phyloP scores from a whole-genome alignment of 768 basidiomycete genomes.

The Epithele typhae region DNA sequence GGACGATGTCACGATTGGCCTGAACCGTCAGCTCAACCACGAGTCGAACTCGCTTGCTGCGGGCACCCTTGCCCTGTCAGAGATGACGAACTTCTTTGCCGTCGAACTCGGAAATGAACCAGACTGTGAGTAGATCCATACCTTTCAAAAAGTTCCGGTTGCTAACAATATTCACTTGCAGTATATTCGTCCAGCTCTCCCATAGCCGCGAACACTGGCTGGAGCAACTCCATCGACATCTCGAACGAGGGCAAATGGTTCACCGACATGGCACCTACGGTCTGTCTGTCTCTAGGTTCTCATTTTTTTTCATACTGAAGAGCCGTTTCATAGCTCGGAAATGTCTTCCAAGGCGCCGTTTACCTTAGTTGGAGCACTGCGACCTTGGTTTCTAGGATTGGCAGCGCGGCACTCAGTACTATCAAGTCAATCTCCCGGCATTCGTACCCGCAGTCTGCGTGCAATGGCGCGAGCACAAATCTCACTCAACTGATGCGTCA shows the following conservation, averaged over 20 bases:
- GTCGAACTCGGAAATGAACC: slow-evolving; percentile 38
- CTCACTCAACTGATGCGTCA: slow-evolving; percentile 33
- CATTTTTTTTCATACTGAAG: background rate
- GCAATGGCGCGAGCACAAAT: slow-evolving; percentile 32
- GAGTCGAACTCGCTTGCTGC: slow-evolving; percentile 30
- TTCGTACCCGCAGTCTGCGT: slow-evolving; percentile 36
- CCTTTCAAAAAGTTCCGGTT: background rate
- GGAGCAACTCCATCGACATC: slow-evolving; percentile 31
- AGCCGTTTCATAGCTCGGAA: slow-evolving; percentile 24
- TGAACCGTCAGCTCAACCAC: slow-evolving; percentile 36
- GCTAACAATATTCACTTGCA: background rate
- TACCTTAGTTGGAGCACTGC: slow-evolving; percentile 31
- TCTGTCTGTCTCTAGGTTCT: slow-evolving; percentile 11
- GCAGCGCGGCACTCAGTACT: slow-evolving; percentile 20
- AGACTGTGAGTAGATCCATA: slow-evolving; percentile 26
- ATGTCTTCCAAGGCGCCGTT: slow-evolving; percentile 35
- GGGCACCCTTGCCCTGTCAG: slow-evolving; percentile 26
- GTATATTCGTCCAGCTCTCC: slow-evolving; percentile 31
- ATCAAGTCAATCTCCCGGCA: slow-evolving; percentile 32
- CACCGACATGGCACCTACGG: slow-evolving; percentile 25
- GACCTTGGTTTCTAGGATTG: slow-evolving; percentile 27
- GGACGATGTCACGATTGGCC: slow-evolving; percentile 31
- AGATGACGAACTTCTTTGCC: slow-evolving; percentile 31
- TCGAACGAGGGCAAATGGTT: slow-evolving; percentile 31
- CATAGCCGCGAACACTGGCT: slow-evolving; percentile 26